Percentiles rank a stretch among this genome's conserved stretches.
Conservation (phyloP, 352 stramenopile species). For the Globisporangium abappressorium region DNA sequence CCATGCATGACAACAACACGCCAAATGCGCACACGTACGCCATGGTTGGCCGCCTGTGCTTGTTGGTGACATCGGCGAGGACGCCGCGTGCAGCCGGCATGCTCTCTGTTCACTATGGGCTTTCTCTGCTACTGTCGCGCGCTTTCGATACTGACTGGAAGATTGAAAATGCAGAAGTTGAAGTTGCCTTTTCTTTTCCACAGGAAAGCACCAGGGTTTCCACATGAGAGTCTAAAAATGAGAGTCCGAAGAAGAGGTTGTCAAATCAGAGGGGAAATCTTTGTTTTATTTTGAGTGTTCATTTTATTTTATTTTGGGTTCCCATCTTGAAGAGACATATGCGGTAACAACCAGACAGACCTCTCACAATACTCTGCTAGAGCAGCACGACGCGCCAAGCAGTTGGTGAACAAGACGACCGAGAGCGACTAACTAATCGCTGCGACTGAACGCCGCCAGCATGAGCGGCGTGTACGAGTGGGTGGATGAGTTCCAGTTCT, state of each 20-base stretch:
- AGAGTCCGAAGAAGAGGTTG: not conserved
- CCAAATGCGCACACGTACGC: not conserved
- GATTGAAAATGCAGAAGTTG: conserved; percentile 4
- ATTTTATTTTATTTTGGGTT: not conserved
- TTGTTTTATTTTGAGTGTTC: not conserved
- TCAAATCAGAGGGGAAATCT: conserved; percentile 3
- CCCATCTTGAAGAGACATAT: conserved; percentile 4
- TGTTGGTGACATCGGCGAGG: conserved; percentile 13
- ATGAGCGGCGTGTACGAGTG: conserved; percentile 40
- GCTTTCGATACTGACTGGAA: not conserved
- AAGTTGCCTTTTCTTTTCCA: conserved; percentile 16
- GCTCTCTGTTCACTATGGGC: not conserved
- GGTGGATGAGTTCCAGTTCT: conserved; percentile 44
- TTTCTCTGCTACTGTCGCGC: not conserved
- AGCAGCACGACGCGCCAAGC: not conserved
- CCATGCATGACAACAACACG: too few relatives aligned
- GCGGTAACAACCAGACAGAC: not conserved
- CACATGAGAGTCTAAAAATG: not conserved
- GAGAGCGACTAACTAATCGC: not conserved
- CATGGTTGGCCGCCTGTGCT: not conserved
- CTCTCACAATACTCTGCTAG: not conserved
- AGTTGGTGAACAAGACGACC: not conserved
- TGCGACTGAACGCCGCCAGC: not conserved
- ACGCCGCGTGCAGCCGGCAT: not conserved
- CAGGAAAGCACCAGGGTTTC: not conserved